Conservation (phyloP, 768 basidiomycete genomes). For the Pleurotus citrinopileatus region DNA sequence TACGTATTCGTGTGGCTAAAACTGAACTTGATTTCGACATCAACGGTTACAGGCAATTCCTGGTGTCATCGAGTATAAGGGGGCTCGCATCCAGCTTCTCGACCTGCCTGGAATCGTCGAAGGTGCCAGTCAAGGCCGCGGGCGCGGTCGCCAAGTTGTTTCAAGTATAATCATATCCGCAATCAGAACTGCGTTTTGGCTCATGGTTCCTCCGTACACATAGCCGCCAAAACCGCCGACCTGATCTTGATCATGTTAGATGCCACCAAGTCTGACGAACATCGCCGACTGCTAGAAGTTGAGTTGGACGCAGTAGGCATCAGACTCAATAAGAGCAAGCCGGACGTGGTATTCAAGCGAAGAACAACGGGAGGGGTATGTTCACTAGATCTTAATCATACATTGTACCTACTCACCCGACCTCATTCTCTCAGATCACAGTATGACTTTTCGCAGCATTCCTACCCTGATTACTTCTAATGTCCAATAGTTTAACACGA, state of each 20-base stretch:
- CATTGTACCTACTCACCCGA: constrained; percentile 8
- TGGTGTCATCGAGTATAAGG: constrained; percentile 95
- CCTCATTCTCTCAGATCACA: constrained; percentile 56
- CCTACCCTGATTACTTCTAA: background rate
- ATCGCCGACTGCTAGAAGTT: constrained; percentile 81
- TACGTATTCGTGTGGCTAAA: constrained; percentile 24
- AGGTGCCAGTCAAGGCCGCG: constrained; percentile 87
- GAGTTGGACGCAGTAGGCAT: constrained; percentile 98
- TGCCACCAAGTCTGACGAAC: constrained; percentile 91
- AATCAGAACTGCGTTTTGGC: constrained; percentile 3
- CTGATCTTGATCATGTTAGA: constrained; percentile 92
- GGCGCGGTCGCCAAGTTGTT: constrained; percentile 94
- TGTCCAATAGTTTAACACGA: constrained; percentile 65
- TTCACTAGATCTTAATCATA: constrained; percentile 11
- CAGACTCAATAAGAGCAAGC: constrained; percentile 83
- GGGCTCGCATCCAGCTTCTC: constrained; percentile 86
- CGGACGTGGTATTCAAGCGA: constrained; percentile 94
- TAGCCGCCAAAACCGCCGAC: constrained; percentile 88
- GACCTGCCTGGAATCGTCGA: constrained; percentile 97
- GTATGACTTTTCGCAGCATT: constrained; percentile 29
- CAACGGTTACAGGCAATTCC: constrained; percentile 74
- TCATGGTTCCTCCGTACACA: background rate
- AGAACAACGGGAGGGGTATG: constrained; percentile 89
- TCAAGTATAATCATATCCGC: constrained; percentile 52
- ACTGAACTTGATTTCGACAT: background rate